Conservation (phyloP, 163 green algal genomes). For the Scenedesmus sp. region DNA sequence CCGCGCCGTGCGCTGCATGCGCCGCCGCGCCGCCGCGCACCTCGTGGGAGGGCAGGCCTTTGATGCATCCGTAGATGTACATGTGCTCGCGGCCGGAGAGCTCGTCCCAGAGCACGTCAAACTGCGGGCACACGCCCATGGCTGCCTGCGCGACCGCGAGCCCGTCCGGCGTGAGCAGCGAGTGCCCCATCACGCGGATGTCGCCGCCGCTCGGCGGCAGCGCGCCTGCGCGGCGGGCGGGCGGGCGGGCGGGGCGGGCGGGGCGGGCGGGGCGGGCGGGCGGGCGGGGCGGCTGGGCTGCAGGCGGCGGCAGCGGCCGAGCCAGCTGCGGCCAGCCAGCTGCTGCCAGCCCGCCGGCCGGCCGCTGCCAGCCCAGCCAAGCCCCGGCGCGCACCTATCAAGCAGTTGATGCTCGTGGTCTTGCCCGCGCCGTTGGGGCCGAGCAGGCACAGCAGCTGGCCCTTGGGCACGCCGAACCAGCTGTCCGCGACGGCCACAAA, state of each 20-base stretch:
- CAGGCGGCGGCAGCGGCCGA: too few relatives aligned
- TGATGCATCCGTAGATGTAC: constrained; percentile 72
- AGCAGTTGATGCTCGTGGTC: constrained; percentile 85
- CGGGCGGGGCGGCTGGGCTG: too few relatives aligned
- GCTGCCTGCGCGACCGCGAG: constrained; percentile 65
- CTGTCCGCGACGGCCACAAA: constrained; percentile 60
- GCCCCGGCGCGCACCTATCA: constrained; percentile 66
- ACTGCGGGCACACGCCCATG: constrained; percentile 76
- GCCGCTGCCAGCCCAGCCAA: too few relatives aligned
- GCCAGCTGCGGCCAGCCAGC: too few relatives aligned
- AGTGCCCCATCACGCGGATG: constrained; percentile 68
- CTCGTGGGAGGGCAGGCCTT: constrained; percentile 55
- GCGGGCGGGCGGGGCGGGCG: too few relatives aligned
- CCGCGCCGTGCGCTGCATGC: too few relatives aligned
- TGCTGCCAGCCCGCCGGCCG: too few relatives aligned
- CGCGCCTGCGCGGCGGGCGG: constrained; percentile 8
- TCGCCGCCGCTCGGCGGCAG: constrained; percentile 66
- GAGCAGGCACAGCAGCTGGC: constrained; percentile 85
- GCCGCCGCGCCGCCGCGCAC: constrained; percentile 3
- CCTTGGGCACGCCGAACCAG: constrained; percentile 70
- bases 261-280: too few relatives aligned
- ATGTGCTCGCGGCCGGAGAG: constrained; percentile 79
- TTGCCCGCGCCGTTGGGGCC: constrained; percentile 87
- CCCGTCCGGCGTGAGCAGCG: constrained; percentile 49
- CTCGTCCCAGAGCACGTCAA: constrained; percentile 79